Conservation (phyloP, 306 rosid genomes). For the Morella rubra region DNA sequence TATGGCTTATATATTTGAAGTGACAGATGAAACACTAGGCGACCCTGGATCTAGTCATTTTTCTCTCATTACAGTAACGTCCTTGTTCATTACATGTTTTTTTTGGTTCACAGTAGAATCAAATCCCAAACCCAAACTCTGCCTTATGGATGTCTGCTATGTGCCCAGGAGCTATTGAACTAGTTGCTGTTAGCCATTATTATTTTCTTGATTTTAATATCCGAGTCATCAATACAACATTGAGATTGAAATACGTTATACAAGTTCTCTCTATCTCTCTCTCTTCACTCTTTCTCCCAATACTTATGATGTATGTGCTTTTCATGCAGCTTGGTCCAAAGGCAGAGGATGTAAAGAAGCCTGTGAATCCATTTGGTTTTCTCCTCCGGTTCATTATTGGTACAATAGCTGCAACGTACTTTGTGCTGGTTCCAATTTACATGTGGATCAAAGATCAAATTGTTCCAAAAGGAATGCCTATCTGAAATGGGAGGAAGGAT, state of each 20-base stretch:
- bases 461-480: conserved; percentile 72
- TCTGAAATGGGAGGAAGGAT: conserved; percentile 36
- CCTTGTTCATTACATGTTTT: neutral
- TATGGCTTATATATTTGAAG: neutral
- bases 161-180: neutral
- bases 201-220: neutral
- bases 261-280: no score
- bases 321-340: conserved; percentile 81
- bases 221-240: neutral
- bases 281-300: neutral
- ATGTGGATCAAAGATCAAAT: conserved; percentile 86
- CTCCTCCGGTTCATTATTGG: conserved; percentile 65
- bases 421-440: conserved; percentile 69
- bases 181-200: neutral
- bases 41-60: neutral
- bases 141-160: neutral
- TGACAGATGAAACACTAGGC: neutral
- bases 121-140: neutral
- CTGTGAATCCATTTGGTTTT: conserved; percentile 63
- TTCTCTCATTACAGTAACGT: neutral
- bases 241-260: neutral
- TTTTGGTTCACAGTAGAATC: neutral
- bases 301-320: conserved; percentile 8
- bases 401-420: conserved; percentile 66
- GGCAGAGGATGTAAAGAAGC: conserved; percentile 65